phyloP scores from a whole-genome alignment of 495 filamentous ascomycete species.

The Geopyxis carbonaria region DNA sequence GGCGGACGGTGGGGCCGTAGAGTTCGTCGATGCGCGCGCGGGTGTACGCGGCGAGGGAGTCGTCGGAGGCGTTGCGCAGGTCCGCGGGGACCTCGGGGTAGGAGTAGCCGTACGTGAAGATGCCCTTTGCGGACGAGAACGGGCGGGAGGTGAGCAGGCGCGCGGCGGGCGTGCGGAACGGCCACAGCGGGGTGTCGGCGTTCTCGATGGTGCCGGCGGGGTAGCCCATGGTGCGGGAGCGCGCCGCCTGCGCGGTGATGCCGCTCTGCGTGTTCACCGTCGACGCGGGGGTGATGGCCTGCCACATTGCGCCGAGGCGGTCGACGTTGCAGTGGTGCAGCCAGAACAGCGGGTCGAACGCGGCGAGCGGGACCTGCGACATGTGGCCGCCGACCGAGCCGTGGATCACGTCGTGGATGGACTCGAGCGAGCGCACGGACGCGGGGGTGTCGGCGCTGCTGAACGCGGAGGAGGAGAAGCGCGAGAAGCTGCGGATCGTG shows the following conservation, averaged over 20 bases:
- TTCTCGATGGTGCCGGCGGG: constrained; percentile 22
- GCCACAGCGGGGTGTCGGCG: constrained; percentile 21
- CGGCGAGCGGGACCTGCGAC: constrained; percentile 44
- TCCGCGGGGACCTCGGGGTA: constrained; percentile 23
- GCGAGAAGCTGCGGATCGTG: constrained; percentile 15
- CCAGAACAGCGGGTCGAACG: constrained; percentile 62
- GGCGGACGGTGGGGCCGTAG: constrained; percentile 11
- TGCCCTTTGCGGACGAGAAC: constrained; percentile 12
- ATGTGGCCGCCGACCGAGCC: constrained; percentile 20
- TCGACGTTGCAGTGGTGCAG: constrained; percentile 52
- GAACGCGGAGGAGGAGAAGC: constrained; percentile 8
- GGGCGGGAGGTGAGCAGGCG: constrained; percentile 19
- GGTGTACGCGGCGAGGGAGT: constrained; percentile 9
- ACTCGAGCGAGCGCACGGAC: constrained; percentile 13
- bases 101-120: constrained; percentile 20
- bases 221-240: constrained; percentile 26
- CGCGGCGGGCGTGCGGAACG: constrained; percentile 21
- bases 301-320: constrained; percentile 55
- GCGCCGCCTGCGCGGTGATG: no score
- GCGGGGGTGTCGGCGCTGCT: constrained; percentile 6
- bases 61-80: neutral
- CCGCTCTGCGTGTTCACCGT: constrained; percentile 35
- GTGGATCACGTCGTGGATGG: constrained; percentile 19
- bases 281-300: constrained; percentile 44
- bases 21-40: constrained; percentile 7